phyloP scores from a whole-genome alignment of 2,329 filamentous ascomycete genomes.

The Atkinsonella hypoxylon region DNA sequence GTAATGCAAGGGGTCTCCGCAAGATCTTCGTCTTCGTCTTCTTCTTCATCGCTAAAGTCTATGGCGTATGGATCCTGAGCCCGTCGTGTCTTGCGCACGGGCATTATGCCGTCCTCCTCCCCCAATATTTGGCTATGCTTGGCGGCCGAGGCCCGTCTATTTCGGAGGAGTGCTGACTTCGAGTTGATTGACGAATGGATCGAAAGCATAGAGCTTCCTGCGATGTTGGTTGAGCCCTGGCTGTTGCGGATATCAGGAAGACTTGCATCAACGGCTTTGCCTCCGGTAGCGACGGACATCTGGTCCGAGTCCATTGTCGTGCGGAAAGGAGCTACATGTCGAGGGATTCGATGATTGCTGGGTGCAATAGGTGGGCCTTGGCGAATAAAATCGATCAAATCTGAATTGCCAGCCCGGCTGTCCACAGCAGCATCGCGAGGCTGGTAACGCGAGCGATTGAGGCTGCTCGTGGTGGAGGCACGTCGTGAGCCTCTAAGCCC shows the following conservation, averaged over 20 bases:
- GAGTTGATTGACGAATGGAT: conserved; percentile 61
- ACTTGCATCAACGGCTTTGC: conserved; percentile 44
- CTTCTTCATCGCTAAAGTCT: conserved; percentile 55
- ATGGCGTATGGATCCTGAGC: conserved; percentile 90
- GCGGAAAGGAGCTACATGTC: conserved; percentile 74
- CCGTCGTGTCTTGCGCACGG: conserved; percentile 62
- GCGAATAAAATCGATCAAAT: conserved; percentile 91
- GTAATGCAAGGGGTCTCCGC: conserved; percentile 26
- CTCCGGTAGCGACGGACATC: conserved; percentile 41
- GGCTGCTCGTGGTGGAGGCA: conserved; percentile 24
- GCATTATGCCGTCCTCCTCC: conserved; percentile 43
- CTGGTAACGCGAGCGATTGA: conserved; percentile 42
- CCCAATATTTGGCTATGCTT: conserved; percentile 28
- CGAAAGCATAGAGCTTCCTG: conserved; percentile 43
- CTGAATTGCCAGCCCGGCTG: conserved; percentile 57
- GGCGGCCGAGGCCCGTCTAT: conserved; percentile 19
- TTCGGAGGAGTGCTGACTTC: conserved; percentile 53
- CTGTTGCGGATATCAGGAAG: conserved; percentile 44
- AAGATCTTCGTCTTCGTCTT: conserved; percentile 40
- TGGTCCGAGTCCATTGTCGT: conserved; percentile 81
- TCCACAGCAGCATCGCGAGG: conserved; percentile 60
- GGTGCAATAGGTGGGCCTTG: conserved; percentile 59
- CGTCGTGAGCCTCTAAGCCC: conserved; percentile 28
- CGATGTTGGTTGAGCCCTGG: conserved; percentile 43
- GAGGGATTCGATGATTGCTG: conserved; percentile 60